A percentile compares a stretch with the other conserved stretches of the same genome.
phyloP scores from a whole-genome alignment of 2,329 filamentous ascomycete species.

The Xylariaceae sp. region DNA sequence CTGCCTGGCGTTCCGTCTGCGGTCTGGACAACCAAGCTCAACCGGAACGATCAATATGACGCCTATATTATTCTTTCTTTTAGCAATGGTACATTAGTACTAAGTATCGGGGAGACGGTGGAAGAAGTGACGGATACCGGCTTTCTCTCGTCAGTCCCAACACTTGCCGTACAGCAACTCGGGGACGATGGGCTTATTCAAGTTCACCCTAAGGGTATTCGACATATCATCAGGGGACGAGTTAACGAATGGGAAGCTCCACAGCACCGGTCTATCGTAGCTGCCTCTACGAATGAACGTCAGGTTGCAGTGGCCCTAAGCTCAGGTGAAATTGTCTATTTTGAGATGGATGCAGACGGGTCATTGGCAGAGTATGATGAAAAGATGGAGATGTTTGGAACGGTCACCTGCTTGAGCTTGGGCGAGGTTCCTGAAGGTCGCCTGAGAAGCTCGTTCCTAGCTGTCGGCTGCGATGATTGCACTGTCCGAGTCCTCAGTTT shows the following conservation, averaged over 20 bases:
- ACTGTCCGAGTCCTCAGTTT: conserved; percentile 92
- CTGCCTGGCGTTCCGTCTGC: conserved; percentile 85
- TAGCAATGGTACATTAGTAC: conserved; percentile 83
- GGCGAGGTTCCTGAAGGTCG: conserved; percentile 91
- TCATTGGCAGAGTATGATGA: conserved; percentile 93
- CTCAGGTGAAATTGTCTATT: conserved; percentile 96
- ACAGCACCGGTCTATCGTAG: conserved; percentile 91
- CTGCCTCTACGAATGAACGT: conserved; percentile 87
- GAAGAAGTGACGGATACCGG: conserved; percentile 94
- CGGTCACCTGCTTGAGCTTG: conserved; percentile 91
- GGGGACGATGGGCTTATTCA: conserved; percentile 92
- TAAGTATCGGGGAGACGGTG: conserved; percentile 95
- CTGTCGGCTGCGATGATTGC: conserved; percentile 95
- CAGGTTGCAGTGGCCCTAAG: conserved; percentile 94
- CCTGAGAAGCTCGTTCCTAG: conserved; percentile 86
- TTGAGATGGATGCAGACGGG: conserved; percentile 93
- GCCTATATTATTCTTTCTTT: conserved; percentile 96
- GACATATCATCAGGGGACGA: conserved; percentile 77
- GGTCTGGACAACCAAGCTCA: conserved; percentile 94
- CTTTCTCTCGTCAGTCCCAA: conserved; percentile 85
- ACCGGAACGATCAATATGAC: conserved; percentile 80
- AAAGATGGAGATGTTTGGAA: conserved; percentile 92
- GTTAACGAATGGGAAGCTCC: conserved; percentile 94
- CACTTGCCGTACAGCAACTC: conserved; percentile 89
- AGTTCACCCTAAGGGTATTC: conserved; percentile 93